Base-by-base conservation (phyloP, 2,329 filamentous ascomycete species). In the Neonectria coccinea region DNA sequence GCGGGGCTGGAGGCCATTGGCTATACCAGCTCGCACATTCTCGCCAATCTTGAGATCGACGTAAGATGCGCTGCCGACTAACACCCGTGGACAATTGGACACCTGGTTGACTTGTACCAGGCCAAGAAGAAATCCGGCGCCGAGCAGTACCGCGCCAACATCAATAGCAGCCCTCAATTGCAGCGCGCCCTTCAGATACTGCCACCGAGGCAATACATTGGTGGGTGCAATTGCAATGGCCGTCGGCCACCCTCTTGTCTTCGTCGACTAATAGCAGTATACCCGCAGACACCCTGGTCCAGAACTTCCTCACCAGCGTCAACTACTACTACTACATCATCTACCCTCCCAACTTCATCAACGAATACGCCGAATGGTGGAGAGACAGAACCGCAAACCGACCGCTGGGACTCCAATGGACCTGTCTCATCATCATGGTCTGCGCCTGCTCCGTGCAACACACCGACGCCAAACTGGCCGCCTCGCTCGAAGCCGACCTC, bases 321-420 rank as follows among this genome's bases (percentile, higher is more conserved):
- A 81, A 81, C 63, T 80, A 72, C 51, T 78, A 80, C 64, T 78
- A 79, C 73, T 80, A 80, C 64, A 77, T 80, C 53, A 67, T 80
- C 36, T 79, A 81, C 58, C 77, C 79, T 0, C 62, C 74, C 0
- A 69, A 70, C 7, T 80, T 81, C 42, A 50, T 79, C 11, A 72
- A 76, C 33, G 77, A 80, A 20, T 80, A 81, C 54, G 69, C 74
- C 25, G 58, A 66, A 6, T 81, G 79, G 79, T 81, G 79, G 76
- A 57, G 59, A 18, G 66, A 70, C 29, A 70, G 76, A 27, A 68
- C 70, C 42, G 70, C 70, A 7, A 64, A 69, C 39, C 67, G 67
- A n/a, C 77, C 77, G 25, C 69, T 81, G 2, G 73, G 74, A 18
- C 66, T 79, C 3, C 77, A 77, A 54, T 80, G 77, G 77, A 80